Evolutionary conservation across 257 asterid species (phyloP), one percentile per base, ranked within the genome.

Genomic region (Thymus quinquecostatus): DNA sequence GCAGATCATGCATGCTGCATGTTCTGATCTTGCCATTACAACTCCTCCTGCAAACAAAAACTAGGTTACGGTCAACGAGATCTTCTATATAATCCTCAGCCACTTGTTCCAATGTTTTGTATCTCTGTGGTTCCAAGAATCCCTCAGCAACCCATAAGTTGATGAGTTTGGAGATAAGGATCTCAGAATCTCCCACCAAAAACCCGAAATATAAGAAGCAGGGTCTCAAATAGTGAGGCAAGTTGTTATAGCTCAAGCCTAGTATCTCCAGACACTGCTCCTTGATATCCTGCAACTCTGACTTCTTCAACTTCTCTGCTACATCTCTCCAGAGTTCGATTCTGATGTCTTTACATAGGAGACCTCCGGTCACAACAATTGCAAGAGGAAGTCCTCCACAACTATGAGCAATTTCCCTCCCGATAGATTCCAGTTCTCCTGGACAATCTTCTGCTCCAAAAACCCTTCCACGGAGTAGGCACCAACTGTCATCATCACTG

Each of bases 311-410:
- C 0, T 44, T 44, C 9, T 44, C 49, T 0, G 49, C 49, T 0
- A 44, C 13, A 44, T 44, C 49, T 44, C 49, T 44, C 49, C 49
- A 44, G 3, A 9, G 3, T 2, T 7, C 12, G 3, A 44, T 9
- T 44, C 6, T 0, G 0, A 7, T 44, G 13, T 44, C 1, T 11
- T 44, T 44, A 10, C 0, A 9, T 10, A 44, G 49, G 10, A 72
- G 48, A 0, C 75, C 82, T 14, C 67, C 78, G 28, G 72, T 66
- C 3, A 72, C 78, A 10, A 45, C 68, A 36, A 78, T 44, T 53
- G 72, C 66, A 1, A 78, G 68, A 36, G 82, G 82, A 36, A 78
- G 82, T 43, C 79, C 82, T 41, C 10, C 1, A 30, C 82, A 61
- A 4, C 40, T 73, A 36, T 5, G 29, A 3, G 64, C 76, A n/a